phyloP scores from a whole-genome alignment of 169 alveolate species.

The Cryptosporidium muris region DNA sequence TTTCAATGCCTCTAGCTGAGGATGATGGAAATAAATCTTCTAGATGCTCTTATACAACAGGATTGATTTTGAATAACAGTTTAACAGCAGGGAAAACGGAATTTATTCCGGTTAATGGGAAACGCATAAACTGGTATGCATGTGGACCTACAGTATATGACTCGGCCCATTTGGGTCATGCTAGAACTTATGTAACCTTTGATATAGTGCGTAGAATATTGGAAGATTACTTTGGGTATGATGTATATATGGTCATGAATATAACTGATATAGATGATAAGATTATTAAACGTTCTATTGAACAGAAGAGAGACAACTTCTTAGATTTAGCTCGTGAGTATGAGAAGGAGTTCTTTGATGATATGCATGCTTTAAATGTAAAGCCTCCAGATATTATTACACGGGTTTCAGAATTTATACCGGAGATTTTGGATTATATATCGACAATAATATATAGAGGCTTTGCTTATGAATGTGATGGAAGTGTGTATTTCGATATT shows the following conservation, averaged over 20 bases:
- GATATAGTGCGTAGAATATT: constrained; percentile 94
- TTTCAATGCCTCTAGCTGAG: neutral
- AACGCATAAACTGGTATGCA: constrained; percentile 88
- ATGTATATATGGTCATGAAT: constrained; percentile 93
- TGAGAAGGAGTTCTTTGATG: constrained; percentile 91
- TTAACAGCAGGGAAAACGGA: constrained; percentile 57
- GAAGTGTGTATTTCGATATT: constrained; percentile 96
- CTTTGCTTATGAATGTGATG: constrained; percentile 95
- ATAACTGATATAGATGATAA: constrained; percentile 99
- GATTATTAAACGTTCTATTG: constrained; percentile 90
- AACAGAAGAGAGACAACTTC: constrained; percentile 75
- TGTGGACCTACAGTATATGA: constrained; percentile 98
- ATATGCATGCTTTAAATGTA: constrained; percentile 90
- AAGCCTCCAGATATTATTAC: constrained; percentile 93
- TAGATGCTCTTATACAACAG: constrained; percentile 50
- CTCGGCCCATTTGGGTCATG: constrained; percentile 99
- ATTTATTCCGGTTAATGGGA: constrained; percentile 77
- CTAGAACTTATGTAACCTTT: constrained; percentile 95
- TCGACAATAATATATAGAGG: constrained; percentile 90
- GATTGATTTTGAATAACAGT: constrained; percentile 46
- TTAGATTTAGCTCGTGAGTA: constrained; percentile 88
- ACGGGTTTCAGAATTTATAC: constrained; percentile 95
- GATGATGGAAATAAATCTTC: neutral
- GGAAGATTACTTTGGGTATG: constrained; percentile 94
- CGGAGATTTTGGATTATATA: constrained; percentile 91